A percentile compares a stretch with the other conserved stretches of the same genome.
Conservation (phyloP, 2,329 filamentous ascomycete genomes). For the Simplicillium sp. region DNA sequence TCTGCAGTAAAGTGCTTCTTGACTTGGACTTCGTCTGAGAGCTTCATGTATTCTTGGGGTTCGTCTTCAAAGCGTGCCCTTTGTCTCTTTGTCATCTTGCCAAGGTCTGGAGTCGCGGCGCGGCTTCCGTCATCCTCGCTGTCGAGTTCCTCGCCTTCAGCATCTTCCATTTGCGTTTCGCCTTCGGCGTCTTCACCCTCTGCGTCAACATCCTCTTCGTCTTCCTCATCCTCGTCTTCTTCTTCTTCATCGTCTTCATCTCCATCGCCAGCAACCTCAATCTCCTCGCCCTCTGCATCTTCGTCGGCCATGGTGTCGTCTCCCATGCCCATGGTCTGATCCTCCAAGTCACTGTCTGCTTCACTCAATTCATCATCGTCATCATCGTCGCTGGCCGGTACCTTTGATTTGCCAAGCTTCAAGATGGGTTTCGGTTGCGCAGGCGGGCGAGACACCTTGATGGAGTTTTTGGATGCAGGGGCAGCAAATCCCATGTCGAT, state of each 20-base stretch:
- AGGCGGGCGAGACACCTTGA: conserved; percentile 37
- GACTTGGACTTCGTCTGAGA: conserved; percentile 55
- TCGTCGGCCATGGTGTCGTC: conserved; percentile 37
- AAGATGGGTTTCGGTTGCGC: conserved; percentile 14
- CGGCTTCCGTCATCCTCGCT: conserved; percentile 35
- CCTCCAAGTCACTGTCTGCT: conserved; percentile 36
- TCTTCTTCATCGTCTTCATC: conserved; percentile 30
- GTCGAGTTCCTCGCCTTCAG: conserved; percentile 24
- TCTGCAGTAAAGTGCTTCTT: conserved; percentile 54
- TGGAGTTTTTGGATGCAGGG: conserved; percentile 23
- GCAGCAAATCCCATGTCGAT: conserved; percentile 33
- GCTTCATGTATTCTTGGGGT: conserved; percentile 46
- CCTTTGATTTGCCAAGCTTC: conserved; percentile 18
- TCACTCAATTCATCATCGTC: conserved; percentile 47
- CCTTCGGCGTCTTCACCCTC: conserved; percentile 28
- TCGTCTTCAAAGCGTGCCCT: conserved; percentile 49
- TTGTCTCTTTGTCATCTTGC: conserved; percentile 53
- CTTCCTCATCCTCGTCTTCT: conserved; percentile 26
- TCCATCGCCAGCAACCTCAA: conserved; percentile 30
- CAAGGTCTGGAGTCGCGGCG: conserved; percentile 42
- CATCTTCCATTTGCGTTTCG: conserved; percentile 26
- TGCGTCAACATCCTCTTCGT: conserved; percentile 25
- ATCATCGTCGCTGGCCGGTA: conserved; percentile 23
- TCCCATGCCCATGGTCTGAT: conserved; percentile 21
- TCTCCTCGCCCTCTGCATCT: conserved; percentile 38